Conservation (phyloP, 371 early-diverging fungal genomes). For the Fennellomyces sp. region DNA sequence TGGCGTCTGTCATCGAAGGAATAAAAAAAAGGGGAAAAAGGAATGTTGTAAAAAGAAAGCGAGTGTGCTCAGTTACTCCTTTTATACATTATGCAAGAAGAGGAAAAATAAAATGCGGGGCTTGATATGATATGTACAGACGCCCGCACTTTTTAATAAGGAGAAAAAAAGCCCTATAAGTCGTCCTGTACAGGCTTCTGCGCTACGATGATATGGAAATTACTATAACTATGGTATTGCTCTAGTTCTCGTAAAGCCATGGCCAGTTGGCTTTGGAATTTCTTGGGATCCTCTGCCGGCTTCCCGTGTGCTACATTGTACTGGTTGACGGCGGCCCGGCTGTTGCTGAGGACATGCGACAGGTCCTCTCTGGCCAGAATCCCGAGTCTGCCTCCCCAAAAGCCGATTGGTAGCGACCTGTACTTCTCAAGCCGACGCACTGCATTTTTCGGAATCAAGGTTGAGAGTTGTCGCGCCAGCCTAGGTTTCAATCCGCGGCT, state of each 20-base stretch:
- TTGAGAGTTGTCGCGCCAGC: constrained; percentile 24
- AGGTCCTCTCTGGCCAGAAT: constrained; percentile 29
- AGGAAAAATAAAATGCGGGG: constrained; percentile 12
- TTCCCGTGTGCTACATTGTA: constrained; percentile 10
- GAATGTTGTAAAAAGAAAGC: constrained; percentile 1
- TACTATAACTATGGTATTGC: constrained; percentile 30
- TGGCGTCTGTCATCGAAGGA: constrained; percentile 10
- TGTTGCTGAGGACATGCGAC: constrained; percentile 14
- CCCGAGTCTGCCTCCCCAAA: constrained; percentile 37
- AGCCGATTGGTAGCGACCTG: constrained; percentile 29
- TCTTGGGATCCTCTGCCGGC: not conserved
- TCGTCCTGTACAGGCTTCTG: constrained; percentile 14
- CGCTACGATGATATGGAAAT: constrained; percentile 24
- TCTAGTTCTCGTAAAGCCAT: constrained; percentile 22
- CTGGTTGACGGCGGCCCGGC: constrained; percentile 13
- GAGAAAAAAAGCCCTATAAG: not conserved
- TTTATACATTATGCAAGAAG: constrained; percentile 8
- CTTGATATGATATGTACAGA: not conserved
- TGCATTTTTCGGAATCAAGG: constrained; percentile 21
- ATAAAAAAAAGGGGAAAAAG: constrained; percentile 2
- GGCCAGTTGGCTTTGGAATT: constrained; percentile 6
- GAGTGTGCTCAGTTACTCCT: not conserved
- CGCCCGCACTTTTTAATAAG: not conserved
- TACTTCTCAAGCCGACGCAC: constrained; percentile 22
- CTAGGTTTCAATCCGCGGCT: constrained; percentile 24